Base-by-base conservation (phyloP, 441 rosid species). In the Gossypium schwendimanii region DNA sequence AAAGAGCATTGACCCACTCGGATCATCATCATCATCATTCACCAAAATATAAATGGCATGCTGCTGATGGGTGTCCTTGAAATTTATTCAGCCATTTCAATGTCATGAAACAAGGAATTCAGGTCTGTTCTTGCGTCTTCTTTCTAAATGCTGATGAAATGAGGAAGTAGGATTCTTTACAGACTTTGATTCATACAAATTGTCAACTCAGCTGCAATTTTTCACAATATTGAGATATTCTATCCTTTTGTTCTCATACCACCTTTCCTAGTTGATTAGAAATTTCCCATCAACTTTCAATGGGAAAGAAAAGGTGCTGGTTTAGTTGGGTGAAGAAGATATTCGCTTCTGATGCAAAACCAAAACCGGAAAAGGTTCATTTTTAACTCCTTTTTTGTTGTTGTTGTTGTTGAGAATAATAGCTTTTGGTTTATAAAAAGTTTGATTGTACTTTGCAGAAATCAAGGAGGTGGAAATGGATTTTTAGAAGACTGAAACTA, bases 251-350 rank as follows among this genome's bases (percentile, higher is more conserved):
- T 55, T 55, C 23, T 10, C 60, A 24, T 55, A 3, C 0, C 60
- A 55, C 20, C 28, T 21, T 21, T 20, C 59, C 5, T 54, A 54
- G 52, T 69, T 70, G 44, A 66, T 49, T 79, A 44, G 53, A 63
- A 54, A 63, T 55, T 11, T 74, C 81, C 75, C 72, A 65, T 73
- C 72, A 79, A 79, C 72, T 73, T 80, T 41, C 54, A 71, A 89
- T 91, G 96, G 87, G 80, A 47, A 91, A 84, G 86, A 80, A 76
- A 61, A 77, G 75, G 67, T 80, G 83, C 31, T 91, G 91, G 97
- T 81, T 90, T 50, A 84, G 87, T 77, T 89, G 95, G 95, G 72
- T 90, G 61, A 87, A 78, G 76, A 79, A 84, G 72, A 77, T 88
- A 45, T 88, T 87, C 64, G 73, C 77, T 57, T 84, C 88, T 62